A percentile compares a stretch with the other conserved stretches of the same genome.
These are phyloP conservation scores for Kazachstania bromeliacearum DNA, from an alignment of 805 yeast species.

Conservation along the genomic window DNA sequence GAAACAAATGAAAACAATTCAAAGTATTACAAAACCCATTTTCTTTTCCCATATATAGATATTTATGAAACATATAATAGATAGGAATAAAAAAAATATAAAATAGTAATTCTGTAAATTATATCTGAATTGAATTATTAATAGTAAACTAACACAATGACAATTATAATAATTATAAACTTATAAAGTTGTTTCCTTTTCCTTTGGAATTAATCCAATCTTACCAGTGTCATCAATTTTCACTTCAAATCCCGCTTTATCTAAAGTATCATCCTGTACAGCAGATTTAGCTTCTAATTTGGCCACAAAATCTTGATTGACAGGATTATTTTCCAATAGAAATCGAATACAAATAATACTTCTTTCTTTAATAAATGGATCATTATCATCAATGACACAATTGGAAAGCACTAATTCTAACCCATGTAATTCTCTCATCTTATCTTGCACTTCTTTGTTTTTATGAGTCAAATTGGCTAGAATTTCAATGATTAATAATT, in stretches of 20 bases:
- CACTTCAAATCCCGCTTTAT: conserved; percentile 69
- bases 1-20: neutral
- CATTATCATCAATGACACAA: conserved; percentile 78
- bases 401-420: conserved; percentile 64
- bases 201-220: conserved; percentile 39
- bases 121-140: no score
- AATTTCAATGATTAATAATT: conserved; percentile 57
- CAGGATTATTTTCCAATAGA: conserved; percentile 50
- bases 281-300: conserved; percentile 65
- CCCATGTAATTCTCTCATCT: conserved; percentile 55
- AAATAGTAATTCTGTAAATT: neutral
- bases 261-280: conserved; percentile 48
- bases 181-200: no score
- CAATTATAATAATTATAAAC: no score
- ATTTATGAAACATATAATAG: neutral
- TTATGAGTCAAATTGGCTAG: conserved; percentile 48
- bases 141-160: no score
- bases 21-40: neutral
- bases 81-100: neutral
- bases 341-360: conserved; percentile 71
- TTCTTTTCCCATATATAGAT: no score
- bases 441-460: conserved; percentile 53
- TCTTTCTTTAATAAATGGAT: conserved; percentile 81
- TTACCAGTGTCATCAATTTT: conserved; percentile 59
- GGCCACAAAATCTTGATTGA: conserved; percentile 71